A percentile compares a stretch with the other conserved stretches of the same genome.
Conservation (phyloP, 2,329 filamentous ascomycete species). For the Botrytis squamosa region DNA sequence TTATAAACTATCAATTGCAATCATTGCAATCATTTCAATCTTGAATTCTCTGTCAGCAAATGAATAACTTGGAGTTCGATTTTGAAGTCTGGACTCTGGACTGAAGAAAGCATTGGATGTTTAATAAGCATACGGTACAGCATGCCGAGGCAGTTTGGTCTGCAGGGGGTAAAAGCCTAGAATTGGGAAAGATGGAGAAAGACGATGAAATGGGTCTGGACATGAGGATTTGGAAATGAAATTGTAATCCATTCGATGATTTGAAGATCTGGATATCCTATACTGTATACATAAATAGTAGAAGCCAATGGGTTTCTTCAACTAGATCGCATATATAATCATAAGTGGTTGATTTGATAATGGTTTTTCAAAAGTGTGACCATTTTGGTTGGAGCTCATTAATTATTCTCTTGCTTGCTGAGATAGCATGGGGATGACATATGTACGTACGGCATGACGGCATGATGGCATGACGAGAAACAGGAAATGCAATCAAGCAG, state of each 20-base stretch:
- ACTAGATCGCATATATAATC: not conserved
- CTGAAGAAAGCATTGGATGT: not conserved
- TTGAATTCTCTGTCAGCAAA: constrained; percentile 3
- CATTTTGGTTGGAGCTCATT: not conserved
- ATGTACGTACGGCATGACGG: not conserved
- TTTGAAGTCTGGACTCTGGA: constrained; percentile 10
- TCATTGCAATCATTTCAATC: not conserved
- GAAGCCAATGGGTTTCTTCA: not conserved
- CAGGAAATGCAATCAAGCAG: not conserved
- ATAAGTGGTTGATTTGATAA: not conserved
- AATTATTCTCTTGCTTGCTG: not conserved
- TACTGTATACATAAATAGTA: not conserved
- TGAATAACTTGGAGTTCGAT: not conserved
- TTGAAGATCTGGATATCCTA: not conserved
- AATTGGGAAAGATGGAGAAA: not conserved
- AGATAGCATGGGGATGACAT: not conserved
- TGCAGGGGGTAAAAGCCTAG: not conserved
- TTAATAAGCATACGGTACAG: not conserved
- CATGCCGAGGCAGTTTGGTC: not conserved
- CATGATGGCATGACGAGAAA: not conserved
- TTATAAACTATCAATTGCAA: not conserved
- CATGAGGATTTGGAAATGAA: not conserved
- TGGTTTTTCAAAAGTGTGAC: not conserved
- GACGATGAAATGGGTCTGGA: not conserved
- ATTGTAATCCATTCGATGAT: not conserved